These are phyloP conservation scores for Sungouiella thailandica DNA, from an alignment of 805 yeast species.

Conservation along the genomic window DNA sequence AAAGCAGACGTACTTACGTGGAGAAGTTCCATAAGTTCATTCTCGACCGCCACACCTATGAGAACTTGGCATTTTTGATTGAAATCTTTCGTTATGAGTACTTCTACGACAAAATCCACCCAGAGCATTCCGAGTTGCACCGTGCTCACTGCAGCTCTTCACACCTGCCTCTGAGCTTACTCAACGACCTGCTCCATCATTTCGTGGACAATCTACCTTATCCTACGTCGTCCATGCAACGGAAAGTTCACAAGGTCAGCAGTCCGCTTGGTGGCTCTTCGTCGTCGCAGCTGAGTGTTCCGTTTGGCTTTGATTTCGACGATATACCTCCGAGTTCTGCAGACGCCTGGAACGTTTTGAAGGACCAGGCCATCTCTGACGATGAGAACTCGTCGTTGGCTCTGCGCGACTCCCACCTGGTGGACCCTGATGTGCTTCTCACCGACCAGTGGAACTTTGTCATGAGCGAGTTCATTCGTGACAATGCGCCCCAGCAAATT, in stretches of 20 bases:
- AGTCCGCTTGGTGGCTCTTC: neutral
- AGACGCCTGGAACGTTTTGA: slow-evolving; percentile 18
- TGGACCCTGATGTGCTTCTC: slow-evolving; percentile 7
- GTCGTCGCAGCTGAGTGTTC: neutral
- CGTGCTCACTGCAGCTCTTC: slow-evolving; percentile 4
- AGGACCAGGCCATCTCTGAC: slow-evolving; percentile 9
- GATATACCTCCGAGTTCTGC: slow-evolving; percentile 15
- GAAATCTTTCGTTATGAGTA: slow-evolving; percentile 44
- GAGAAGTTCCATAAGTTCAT: slow-evolving; percentile 30
- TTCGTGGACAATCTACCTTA: slow-evolving; percentile 11
- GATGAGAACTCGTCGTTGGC: slow-evolving; percentile 3
- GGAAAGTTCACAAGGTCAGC: slow-evolving; percentile 1
- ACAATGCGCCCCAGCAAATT: slow-evolving; percentile 44
- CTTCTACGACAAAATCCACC: slow-evolving; percentile 28
- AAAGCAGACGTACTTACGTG: slow-evolving; percentile 14
- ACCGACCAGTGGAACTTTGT: slow-evolving; percentile 34
- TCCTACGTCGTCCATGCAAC: slow-evolving; percentile 8
- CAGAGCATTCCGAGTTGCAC: slow-evolving; percentile 5
- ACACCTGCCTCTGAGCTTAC: slow-evolving; percentile 5
- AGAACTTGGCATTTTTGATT: slow-evolving; percentile 41
- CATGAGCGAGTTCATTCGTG: slow-evolving; percentile 34
- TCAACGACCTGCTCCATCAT: slow-evolving; percentile 10
- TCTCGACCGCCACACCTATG: slow-evolving; percentile 39
- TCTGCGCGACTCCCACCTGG: slow-evolving; percentile 1
- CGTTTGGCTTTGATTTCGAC: slow-evolving; percentile 18